A percentile compares a stretch with the other conserved stretches of the same genome.
phyloP scores from a whole-genome alignment of 2,329 filamentous ascomycete genomes.

The Fusarium sp. region DNA sequence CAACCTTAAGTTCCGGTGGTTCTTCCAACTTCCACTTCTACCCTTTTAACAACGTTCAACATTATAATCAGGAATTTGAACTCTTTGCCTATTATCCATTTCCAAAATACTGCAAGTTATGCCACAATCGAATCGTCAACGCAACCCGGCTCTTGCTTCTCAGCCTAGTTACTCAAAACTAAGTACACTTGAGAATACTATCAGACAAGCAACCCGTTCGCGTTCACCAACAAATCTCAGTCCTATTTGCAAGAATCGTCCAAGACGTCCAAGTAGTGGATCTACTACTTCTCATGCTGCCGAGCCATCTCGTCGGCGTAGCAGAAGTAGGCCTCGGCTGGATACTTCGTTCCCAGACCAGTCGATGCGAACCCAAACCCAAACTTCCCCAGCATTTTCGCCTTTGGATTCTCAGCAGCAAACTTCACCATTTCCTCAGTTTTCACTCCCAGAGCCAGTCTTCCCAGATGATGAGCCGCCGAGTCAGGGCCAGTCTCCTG shows the following conservation, averaged over 20 bases:
- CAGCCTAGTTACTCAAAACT: conserved; percentile 15
- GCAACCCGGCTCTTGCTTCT: conserved; percentile 17
- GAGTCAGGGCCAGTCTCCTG: conserved; percentile 27
- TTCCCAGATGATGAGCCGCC: conserved; percentile 13
- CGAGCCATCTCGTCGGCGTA: background rate
- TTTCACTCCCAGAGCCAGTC: conserved; percentile 11
- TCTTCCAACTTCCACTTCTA: background rate
- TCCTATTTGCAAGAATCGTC: conserved; percentile 11
- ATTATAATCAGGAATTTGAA: background rate
- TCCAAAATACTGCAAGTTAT: background rate
- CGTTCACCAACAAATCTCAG: conserved; percentile 29
- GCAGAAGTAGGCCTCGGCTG: background rate
- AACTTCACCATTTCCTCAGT: conserved; percentile 8
- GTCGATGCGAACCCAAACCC: background rate
- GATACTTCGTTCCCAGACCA: conserved; percentile 6
- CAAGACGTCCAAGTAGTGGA: conserved; percentile 19
- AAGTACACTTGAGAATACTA: conserved; percentile 11
- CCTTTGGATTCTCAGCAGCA: conserved; percentile 8
- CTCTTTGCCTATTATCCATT: conserved; percentile 20
- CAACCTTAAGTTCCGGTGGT: background rate
- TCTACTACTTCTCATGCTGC: background rate
- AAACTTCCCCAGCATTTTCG: conserved; percentile 6
- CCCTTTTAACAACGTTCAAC: background rate
- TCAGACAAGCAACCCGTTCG: conserved; percentile 24
- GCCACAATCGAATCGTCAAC: conserved; percentile 18